Percentiles rank a stretch among this genome's conserved stretches.
Evolutionary conservation across 208 protist genomes (phyloP).

Genomic region (Borovskyia barvae): DNA sequence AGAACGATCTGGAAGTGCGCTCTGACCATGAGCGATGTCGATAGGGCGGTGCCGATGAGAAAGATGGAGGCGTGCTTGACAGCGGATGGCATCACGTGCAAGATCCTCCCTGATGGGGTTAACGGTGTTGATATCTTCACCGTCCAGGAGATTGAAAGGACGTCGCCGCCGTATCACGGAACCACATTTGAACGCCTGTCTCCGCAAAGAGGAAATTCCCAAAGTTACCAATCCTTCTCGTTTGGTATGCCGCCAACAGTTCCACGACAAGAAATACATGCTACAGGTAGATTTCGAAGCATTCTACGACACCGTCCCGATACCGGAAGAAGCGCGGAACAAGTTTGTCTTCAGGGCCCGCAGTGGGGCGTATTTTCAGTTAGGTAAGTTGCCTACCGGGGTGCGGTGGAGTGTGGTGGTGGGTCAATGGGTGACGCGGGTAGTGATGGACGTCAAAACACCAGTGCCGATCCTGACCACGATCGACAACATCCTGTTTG

Average conservation of each 20-base stretch:
- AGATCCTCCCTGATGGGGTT: constrained; percentile 1
- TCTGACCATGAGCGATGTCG: not conserved
- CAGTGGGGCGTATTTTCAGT: not conserved
- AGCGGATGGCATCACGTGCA: not conserved
- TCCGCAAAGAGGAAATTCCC: not conserved
- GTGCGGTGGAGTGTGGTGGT: not conserved
- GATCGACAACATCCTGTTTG: not conserved
- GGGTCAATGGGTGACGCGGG: not conserved
- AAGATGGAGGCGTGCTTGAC: not conserved
- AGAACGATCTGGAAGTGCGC: not conserved
- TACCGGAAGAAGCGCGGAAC: not conserved
- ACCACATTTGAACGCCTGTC: not conserved
- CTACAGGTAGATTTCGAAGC: not conserved
- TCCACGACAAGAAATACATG: not conserved
- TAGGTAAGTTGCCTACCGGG: not conserved
- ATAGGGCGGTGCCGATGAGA: not conserved
- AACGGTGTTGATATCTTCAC: not conserved
- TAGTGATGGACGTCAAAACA: not conserved
- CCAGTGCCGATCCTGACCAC: not conserved
- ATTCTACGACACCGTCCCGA: not conserved
- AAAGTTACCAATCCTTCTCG: not conserved
- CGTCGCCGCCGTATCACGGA: not conserved
- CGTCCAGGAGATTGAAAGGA: not conserved
- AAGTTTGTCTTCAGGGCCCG: not conserved
- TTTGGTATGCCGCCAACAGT: not conserved